Evolutionary conservation across 2,329 filamentous ascomycete species (phyloP), one percentile per base, ranked within the genome.

Genomic region (Ceratocystis huliohia): DNA sequence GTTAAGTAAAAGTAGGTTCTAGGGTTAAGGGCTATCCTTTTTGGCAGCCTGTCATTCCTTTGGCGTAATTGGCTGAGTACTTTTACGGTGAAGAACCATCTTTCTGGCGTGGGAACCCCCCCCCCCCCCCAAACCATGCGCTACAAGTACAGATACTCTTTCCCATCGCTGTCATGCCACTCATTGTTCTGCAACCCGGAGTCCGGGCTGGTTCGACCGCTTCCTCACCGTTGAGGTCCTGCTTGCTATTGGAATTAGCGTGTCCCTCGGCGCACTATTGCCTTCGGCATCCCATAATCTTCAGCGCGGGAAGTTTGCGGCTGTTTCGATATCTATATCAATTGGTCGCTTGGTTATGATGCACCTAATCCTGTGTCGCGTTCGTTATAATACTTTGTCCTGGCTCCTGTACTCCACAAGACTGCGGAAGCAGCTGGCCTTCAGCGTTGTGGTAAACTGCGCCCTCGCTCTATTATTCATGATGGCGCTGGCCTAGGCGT

Each of bases 281-380:
- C 81, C 83, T 0, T 78, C 77, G 25, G 83, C 83, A 0, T 85
- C 82, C 0, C 80, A 80, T 0, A 81, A 84, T 0, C 74, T 94
- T 15, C 82, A 92, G 69, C 83, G 80, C 70, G 89, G 89, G 5
- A 82, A 83, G 25, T 91, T 93, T 70, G 87, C 89, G 0, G 84
- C 85, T 0, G 77, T 89, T 0, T 87, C 84, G 1, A 75, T 87
- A 28, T 86, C 86, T 0, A 88, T 88, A 89, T 89, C 90, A 0
- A 78, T 95, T 61, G 90, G 91, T 0, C 77, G 96, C 0, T 80
- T 96, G 1, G 85, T 95, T 53, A 96, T 96, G 90, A 96, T 96
- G 89, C 96, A 94, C 72, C 91, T 91, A 0, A 95, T 96, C 68
- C 78, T 96, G 0, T 95, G 89, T 80, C 94, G 94, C 74, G 88